Percentiles rank a stretch among this genome's conserved stretches.
Conservation (phyloP, 192 early-diverging fungal species). For the Coemansia sp. region DNA sequence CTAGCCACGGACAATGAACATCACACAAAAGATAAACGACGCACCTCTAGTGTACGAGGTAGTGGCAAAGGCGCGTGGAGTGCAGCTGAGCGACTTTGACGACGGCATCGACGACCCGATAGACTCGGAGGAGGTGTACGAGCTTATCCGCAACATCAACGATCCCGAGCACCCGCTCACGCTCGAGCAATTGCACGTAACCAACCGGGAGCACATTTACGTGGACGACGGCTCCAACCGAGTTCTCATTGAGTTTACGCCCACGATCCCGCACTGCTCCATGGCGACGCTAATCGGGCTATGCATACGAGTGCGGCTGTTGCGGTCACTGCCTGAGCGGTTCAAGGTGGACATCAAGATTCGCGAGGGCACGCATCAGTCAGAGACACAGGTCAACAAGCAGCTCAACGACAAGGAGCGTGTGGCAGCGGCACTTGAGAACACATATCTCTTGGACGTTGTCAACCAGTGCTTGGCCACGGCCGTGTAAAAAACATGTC, state of each 20-base stretch:
- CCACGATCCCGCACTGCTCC: conserved; percentile 98
- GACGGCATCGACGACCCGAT: conserved; percentile 75
- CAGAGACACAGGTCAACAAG: conserved; percentile 94
- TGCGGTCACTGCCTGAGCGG: conserved; percentile 82
- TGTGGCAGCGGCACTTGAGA: conserved; percentile 97
- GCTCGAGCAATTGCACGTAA: conserved; percentile 95
- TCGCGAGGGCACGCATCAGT: conserved; percentile 93
- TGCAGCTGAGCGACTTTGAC: conserved; percentile 66
- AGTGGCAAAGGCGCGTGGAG: conserved; percentile 39
- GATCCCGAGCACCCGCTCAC: conserved; percentile 99
- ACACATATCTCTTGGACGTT: conserved; percentile 90
- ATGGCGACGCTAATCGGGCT: conserved; percentile 99
- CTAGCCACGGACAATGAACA: conserved; percentile 34
- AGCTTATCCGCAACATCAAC: conserved; percentile 93
- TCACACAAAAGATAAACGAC: conserved; percentile 68
- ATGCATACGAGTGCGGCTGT: conserved; percentile 91
- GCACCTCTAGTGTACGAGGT: conserved; percentile 83
- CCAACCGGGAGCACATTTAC: conserved; percentile 80
- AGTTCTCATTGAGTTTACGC: conserved; percentile 87
- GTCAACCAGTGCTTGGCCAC: conserved; percentile 89
- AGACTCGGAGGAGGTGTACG: conserved; percentile 90
- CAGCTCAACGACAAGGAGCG: conserved; percentile 99
- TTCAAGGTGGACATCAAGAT: conserved; percentile 96
- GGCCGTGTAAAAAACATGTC: conserved; percentile 20
- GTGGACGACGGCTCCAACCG: conserved; percentile 73